Base-by-base conservation (phyloP, 192 early-diverging fungal genomes). In the Mortierella hygrophila region DNA sequence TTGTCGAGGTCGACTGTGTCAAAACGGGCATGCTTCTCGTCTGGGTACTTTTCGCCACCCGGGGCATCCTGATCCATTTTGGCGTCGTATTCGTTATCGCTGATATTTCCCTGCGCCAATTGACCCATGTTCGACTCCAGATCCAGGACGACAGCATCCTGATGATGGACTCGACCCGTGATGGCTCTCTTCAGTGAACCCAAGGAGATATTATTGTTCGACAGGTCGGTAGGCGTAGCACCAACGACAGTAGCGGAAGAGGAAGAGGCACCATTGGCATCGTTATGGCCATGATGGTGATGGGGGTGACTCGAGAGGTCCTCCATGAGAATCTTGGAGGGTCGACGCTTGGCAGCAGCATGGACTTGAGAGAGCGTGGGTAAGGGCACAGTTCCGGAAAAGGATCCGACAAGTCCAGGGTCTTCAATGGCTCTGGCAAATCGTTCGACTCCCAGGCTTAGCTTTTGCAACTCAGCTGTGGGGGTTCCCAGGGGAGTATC, bases 381-480 rank as follows among this genome's bases (percentile, higher is more conserved):
- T 20, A 85, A 42, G 13, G 83, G 83, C 1, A 85, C 83, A 0
- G 83, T 85, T 13, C 83, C 83, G 26, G 70, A 76, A 68, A 85
- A 85, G 55, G 69, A 77, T 4, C 83, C 83, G 2, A 40, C 47
- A 20, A 75, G 47, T 2, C 74, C 78, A 35, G 78, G 41, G 42
- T 85, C 78, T 49, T 80, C 52, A 7, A 85, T 72, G 3, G 83
- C 83, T 42, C 83, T 69, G 23, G 83, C 83, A 73, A 77, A 85
- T 3, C 83, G 78, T 44, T 85, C 83, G 20, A 75, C 74, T 18
- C 83, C 83, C 0, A 85, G 35, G 21, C 57, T 85, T 2, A 85
- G 78, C 32, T 85, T 85, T 52, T 80, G 69, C 26, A 85, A 44
- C 42, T 85, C 83, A 29, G 78, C 70, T 9, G 54, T 68, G 13